Percentiles rank a stretch among this genome's conserved stretches.
These are phyloP conservation scores for Sanghuangporus weigelae DNA, from an alignment of 1,284 basidiomycete genomes.

Conservation along the genomic window DNA sequence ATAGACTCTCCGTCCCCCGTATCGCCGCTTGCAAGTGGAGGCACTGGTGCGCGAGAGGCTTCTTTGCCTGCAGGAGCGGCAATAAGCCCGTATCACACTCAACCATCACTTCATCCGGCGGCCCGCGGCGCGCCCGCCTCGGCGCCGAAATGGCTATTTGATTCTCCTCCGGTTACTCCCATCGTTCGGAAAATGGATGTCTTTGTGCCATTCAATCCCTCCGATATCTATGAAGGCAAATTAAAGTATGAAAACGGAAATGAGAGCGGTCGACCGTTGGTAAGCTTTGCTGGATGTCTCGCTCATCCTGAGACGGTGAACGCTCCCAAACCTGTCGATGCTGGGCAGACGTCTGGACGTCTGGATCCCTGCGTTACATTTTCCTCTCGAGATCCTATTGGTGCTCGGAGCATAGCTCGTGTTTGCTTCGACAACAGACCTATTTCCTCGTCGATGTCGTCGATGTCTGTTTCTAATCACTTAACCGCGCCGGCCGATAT, in stretches of 20 bases:
- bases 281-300: constrained; percentile 14
- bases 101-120: background rate
- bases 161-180: constrained; percentile 12
- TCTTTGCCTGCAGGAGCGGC: background rate
- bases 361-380: constrained; percentile 4
- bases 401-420: constrained; percentile 9
- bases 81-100: background rate
- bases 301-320: constrained; percentile 12
- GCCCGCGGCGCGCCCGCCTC: background rate
- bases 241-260: background rate
- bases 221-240: background rate
- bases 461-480: background rate
- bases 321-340: background rate
- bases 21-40: background rate
- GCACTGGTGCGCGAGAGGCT: background rate
- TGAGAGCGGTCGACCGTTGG: background rate
- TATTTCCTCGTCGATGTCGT: background rate
- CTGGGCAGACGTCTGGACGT: background rate
- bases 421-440: background rate
- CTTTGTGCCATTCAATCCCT: constrained; percentile 12
- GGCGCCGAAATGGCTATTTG: background rate
- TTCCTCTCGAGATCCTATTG: constrained; percentile 14
- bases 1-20: background rate
- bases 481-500: background rate
- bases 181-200: constrained; percentile 1